Percentiles rank a stretch among this genome's conserved stretches.
phyloP scores from a whole-genome alignment of 1,284 basidiomycete species.

The Ceratobasidium theobromae region DNA sequence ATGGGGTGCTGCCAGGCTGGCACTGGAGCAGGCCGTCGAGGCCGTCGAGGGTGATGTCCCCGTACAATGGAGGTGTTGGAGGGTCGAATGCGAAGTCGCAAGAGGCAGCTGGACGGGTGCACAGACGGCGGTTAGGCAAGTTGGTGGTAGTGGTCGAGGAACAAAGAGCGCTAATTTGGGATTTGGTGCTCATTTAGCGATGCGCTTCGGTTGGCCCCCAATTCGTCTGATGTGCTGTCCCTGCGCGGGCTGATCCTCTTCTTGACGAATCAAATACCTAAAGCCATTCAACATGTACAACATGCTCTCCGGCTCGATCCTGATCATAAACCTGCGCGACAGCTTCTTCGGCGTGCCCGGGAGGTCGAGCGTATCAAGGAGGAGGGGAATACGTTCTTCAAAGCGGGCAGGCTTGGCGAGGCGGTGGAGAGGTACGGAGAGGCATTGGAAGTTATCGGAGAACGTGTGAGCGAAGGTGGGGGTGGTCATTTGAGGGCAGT shows the following conservation, averaged over 20 bases:
- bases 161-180: no score
- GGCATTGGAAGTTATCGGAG: conserved; percentile 54
- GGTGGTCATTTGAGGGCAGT: conserved; percentile 78
- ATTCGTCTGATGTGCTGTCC: conserved; percentile 78
- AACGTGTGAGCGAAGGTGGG: conserved; percentile 45
- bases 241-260: conserved; percentile 80
- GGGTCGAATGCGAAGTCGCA: conserved; percentile 72
- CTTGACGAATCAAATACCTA: conserved; percentile 68
- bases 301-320: conserved; percentile 80
- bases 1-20: conserved; percentile 68
- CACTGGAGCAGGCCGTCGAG: conserved; percentile 57
- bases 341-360: conserved; percentile 71
- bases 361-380: conserved; percentile 82
- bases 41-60: conserved; percentile 67
- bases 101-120: conserved; percentile 71
- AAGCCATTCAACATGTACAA: conserved; percentile 70
- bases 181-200: conserved; percentile 60
- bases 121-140: conserved; percentile 68
- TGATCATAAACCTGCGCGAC: conserved; percentile 68
- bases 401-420: conserved; percentile 58
- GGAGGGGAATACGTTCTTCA: conserved; percentile 80
- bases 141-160: no score
- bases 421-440: conserved; percentile 71
- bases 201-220: conserved; percentile 67
- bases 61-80: conserved; percentile 75